These are phyloP conservation scores for Tuber calosporum DNA, from an alignment of 495 filamentous ascomycete genomes.

Conservation along the genomic window DNA sequence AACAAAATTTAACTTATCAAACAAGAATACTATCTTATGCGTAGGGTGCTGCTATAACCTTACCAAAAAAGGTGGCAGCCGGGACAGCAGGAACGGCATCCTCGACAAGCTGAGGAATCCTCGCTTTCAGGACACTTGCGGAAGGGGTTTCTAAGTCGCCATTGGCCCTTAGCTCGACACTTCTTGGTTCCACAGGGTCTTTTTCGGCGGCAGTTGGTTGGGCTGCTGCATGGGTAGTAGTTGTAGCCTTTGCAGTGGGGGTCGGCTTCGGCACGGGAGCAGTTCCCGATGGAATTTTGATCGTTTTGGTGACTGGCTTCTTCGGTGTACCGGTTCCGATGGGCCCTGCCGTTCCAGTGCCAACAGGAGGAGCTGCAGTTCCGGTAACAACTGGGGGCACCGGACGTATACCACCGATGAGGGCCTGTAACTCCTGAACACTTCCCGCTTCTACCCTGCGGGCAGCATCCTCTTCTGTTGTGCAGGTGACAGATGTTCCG, in stretches of 20 bases:
- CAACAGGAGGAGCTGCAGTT: background rate
- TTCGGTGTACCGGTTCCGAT: background rate
- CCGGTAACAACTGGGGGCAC: background rate
- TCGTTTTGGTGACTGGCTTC: background rate
- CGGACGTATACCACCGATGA: constrained; percentile 5
- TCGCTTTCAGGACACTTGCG: background rate
- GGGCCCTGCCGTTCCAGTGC: background rate
- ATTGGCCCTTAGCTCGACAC: background rate
- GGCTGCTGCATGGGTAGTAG: background rate
- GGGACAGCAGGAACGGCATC: background rate
- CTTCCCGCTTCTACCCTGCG: constrained; percentile 18
- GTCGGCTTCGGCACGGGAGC: background rate
- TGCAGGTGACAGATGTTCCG: constrained; percentile 28
- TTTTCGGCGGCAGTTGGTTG: background rate
- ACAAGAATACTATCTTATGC: background rate
- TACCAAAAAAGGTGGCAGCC: background rate
- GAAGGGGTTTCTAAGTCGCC: background rate
- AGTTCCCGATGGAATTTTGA: background rate
- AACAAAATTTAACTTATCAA: background rate
- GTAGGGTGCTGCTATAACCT: background rate
- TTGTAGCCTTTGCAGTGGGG: background rate
- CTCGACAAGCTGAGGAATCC: background rate
- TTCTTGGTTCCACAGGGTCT: background rate
- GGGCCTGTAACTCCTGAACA: constrained; percentile 14
- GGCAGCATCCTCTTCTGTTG: constrained; percentile 21